Conservation (phyloP, 2,329 filamentous ascomycete genomes). For the Trichoderma cornu-damae region DNA sequence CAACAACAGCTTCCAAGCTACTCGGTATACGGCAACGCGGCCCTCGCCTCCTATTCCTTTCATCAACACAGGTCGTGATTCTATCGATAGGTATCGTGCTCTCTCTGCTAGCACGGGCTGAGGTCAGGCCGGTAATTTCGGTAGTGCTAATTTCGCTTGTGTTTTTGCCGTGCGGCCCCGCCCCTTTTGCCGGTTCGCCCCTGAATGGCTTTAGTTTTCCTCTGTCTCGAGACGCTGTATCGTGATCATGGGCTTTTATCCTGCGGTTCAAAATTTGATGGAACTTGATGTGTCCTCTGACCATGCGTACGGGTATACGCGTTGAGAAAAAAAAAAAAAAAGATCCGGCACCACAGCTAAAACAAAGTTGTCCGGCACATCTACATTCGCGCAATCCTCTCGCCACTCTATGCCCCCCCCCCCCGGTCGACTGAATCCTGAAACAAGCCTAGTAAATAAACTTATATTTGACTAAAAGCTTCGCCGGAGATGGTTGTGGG, state of each 20-base stretch:
- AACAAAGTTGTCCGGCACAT: not conserved
- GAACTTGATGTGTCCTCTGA: not conserved
- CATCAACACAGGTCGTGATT: not conserved
- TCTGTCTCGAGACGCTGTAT: not conserved
- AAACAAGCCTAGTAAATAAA: conserved; percentile 11
- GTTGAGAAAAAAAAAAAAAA: too few relatives aligned
- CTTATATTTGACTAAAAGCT: not conserved
- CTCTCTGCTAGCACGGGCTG: not conserved
- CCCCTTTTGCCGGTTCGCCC: not conserved
- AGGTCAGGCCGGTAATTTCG: conserved; percentile 10
- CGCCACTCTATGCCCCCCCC: not conserved
- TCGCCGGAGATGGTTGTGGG: not conserved
- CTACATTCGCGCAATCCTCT: not conserved
- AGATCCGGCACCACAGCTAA: not conserved
- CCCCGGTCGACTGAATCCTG: not conserved
- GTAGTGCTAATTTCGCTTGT: not conserved
- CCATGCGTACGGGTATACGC: not conserved
- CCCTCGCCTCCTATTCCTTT: conserved; percentile 12
- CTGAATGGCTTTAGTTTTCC: not conserved
- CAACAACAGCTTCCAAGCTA: not conserved
- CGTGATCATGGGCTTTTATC: not conserved
- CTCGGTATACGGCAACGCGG: not conserved
- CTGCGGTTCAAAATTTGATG: not conserved
- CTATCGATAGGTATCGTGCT: not conserved
- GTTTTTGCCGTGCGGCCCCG: not conserved